These are phyloP conservation scores for Urochloa ruziziensis DNA, from an alignment of 176 grass and related monocot species.

Conservation along the genomic window DNA sequence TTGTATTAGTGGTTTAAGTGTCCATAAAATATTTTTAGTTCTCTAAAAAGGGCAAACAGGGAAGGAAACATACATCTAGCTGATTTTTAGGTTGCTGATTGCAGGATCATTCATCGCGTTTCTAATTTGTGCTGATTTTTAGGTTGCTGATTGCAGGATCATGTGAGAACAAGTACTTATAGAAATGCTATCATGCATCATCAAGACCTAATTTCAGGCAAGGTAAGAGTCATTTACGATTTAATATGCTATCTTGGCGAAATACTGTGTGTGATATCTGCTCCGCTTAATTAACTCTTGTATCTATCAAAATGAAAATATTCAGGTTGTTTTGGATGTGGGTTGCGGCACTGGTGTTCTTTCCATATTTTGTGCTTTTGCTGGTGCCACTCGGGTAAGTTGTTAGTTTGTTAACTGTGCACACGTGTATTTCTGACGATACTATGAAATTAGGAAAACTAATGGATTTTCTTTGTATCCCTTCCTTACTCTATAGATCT, in stretches of 20 bases:
- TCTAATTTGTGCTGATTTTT: conserved; percentile 30
- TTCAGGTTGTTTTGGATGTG: conserved; percentile 97
- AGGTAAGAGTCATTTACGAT: conserved; percentile 45
- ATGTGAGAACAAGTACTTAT: conserved; percentile 83
- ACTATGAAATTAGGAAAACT: neutral
- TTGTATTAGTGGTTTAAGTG: conserved; percentile 26
- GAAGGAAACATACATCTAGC: neutral
- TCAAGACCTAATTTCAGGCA: conserved; percentile 82
- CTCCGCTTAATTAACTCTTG: conserved; percentile 12
- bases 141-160: conserved; percentile 63
- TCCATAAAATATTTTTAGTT: neutral
- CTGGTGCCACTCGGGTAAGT: conserved; percentile 89
- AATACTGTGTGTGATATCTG: neutral
- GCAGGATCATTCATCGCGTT: conserved; percentile 94
- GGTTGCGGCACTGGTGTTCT: conserved; percentile 95
- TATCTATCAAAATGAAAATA: conserved; percentile 4
- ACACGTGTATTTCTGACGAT: neutral
- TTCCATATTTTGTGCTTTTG: conserved; percentile 93
- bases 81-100: conserved; percentile 33
- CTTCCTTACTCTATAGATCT: neutral
- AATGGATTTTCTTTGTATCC: conserved; percentile 3
- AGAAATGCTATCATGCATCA: conserved; percentile 85
- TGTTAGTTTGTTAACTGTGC: conserved; percentile 22
- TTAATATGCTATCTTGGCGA: conserved; percentile 28
- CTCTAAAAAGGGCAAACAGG: neutral